Percentiles rank a stretch among this genome's conserved stretches.
Evolutionary conservation across 2,329 filamentous ascomycete genomes (phyloP).

Genomic region (Pleoardoris graminearum): DNA sequence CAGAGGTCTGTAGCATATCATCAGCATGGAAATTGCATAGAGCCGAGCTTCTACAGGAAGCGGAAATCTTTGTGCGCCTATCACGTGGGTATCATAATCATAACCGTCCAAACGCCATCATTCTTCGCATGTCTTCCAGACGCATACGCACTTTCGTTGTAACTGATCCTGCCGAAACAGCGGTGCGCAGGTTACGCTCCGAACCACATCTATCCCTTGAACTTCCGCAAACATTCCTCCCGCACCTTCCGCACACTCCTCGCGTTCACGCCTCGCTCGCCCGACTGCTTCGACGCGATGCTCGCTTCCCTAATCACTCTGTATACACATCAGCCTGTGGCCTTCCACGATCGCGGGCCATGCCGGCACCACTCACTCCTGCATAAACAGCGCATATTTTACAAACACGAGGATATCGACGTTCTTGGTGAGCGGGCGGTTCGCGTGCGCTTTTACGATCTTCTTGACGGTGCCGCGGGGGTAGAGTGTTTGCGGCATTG

Average conservation of each 20-base stretch:
- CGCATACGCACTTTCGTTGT: background rate
- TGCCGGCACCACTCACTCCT: constrained; percentile 51
- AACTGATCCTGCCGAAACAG: background rate
- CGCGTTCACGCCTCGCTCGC: constrained; percentile 74
- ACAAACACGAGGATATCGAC: constrained; percentile 85
- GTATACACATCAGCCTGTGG: constrained; percentile 6
- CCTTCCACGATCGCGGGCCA: background rate
- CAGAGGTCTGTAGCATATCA: background rate
- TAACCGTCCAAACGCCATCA: constrained; percentile 4
- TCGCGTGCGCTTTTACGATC: constrained; percentile 86
- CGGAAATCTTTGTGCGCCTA: background rate
- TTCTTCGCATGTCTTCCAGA: background rate
- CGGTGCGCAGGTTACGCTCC: no score
- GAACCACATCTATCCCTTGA: constrained; percentile 32
- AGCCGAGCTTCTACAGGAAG: no score
- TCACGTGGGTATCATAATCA: constrained; percentile 3
- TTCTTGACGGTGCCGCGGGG: constrained; percentile 84
- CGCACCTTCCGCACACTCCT: constrained; percentile 78
- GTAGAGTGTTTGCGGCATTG: constrained; percentile 71
- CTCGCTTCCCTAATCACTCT: constrained; percentile 79
- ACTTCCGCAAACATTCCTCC: constrained; percentile 54
- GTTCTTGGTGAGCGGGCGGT: constrained; percentile 79
- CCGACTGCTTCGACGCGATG: constrained; percentile 73
- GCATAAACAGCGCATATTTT: constrained; percentile 81
- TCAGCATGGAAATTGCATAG: no score